phyloP scores from a whole-genome alignment of 176 grass and related monocot species.

The Triticum monococcum region DNA sequence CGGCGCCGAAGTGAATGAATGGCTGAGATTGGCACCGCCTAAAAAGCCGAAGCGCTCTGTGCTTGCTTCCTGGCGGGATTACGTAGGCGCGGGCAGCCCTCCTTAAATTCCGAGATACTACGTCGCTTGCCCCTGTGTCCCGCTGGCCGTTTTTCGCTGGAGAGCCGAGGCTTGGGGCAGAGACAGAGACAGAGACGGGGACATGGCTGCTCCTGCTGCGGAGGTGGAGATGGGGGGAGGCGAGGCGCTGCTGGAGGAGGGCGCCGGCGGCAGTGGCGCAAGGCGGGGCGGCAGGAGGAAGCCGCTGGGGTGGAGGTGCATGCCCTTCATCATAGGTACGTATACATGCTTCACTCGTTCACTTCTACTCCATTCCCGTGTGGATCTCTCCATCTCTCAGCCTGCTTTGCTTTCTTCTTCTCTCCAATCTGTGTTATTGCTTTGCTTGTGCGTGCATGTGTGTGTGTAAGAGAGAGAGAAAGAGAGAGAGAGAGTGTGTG shows the following conservation, averaged over 20 bases:
- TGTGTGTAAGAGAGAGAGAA: no score
- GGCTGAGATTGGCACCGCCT: no score
- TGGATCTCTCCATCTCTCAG: not conserved
- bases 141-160: not conserved
- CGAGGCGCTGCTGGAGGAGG: not conserved
- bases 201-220: not conserved
- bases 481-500: no score
- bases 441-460: not conserved
- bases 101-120: not conserved
- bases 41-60: no score
- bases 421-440: not conserved
- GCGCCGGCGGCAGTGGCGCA: not conserved
- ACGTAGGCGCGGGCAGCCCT: no score
- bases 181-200: no score
- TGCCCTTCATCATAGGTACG: conserved; percentile 46
- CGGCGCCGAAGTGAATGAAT: no score
- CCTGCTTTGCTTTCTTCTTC: not conserved
- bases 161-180: not conserved
- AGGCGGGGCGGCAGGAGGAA: not conserved
- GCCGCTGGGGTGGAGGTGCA: conserved; percentile 44
- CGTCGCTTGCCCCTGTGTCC: not conserved
- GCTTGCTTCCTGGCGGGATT: not conserved
- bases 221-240: not conserved
- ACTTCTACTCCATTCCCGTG: not conserved
- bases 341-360: not conserved